Conservation (phyloP, 148 eudicot species). For the Rhododendron ferrugineum region DNA sequence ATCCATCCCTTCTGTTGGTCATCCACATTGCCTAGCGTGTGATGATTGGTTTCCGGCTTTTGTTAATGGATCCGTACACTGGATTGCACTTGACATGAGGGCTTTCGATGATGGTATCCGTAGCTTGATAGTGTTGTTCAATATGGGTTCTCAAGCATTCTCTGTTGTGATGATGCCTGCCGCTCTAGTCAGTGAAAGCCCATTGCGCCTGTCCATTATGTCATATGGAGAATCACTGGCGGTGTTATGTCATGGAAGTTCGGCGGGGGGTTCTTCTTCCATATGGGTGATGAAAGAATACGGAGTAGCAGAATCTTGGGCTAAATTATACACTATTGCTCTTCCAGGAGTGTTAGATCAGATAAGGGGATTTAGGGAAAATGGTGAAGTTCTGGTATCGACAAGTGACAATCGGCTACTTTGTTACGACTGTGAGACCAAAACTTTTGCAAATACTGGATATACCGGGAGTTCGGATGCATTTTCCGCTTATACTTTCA, state of each 20-base stretch:
- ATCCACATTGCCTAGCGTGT: background rate
- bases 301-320: background rate
- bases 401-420: background rate
- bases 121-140: background rate
- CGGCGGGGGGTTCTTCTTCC: background rate
- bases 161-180: background rate
- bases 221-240: no score
- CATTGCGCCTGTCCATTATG: no score
- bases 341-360: background rate
- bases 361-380: background rate
- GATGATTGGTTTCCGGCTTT: background rate
- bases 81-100: background rate
- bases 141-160: background rate
- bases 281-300: background rate
- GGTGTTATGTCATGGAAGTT: no score
- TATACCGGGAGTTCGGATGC: background rate
- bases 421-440: background rate
- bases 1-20: background rate
- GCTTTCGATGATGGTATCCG: background rate
- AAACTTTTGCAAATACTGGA: background rate
- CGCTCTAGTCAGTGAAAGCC: background rate
- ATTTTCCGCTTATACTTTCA: background rate
- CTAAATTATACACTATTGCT: background rate
- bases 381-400: background rate
- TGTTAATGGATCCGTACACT: background rate